Evolutionary conservation across 2,329 filamentous ascomycete species (phyloP).

Genomic region (Didymellaceae sp.): DNA sequence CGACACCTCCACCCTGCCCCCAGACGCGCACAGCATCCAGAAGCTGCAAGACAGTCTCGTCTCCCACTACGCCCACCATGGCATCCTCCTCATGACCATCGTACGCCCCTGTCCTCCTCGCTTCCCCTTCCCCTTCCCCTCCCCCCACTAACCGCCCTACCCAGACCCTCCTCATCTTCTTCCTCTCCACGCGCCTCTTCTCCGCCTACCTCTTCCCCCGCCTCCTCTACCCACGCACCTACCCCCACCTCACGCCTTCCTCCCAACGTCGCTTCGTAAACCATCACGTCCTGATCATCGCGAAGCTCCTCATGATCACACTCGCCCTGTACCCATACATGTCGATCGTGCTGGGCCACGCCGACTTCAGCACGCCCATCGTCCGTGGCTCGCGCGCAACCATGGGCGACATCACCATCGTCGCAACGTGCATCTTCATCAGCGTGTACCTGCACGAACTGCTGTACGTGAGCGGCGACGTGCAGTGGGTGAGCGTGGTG

Average conservation of each 20-base stretch:
- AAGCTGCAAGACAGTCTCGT: background rate
- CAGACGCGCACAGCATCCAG: background rate
- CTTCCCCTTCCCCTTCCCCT: background rate
- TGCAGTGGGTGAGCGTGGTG: background rate
- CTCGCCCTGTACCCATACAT: slow-evolving; percentile 1
- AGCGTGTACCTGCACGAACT: slow-evolving; percentile 1
- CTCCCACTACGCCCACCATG: background rate
- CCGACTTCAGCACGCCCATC: background rate
- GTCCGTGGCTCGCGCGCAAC: background rate
- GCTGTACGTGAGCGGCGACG: background rate
- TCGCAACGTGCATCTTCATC: background rate
- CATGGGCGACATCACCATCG: background rate
- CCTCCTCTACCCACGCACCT: background rate
- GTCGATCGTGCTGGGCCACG: background rate
- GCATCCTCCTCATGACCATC: background rate
- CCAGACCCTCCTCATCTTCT: slow-evolving; percentile 1
- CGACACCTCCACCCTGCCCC: background rate
- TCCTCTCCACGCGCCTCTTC: background rate
- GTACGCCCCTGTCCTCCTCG: background rate
- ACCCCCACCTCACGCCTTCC: no score
- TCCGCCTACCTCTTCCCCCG: background rate
- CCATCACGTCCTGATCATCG: background rate
- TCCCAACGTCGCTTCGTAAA: slow-evolving; percentile 1
- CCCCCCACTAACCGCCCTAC: no score
- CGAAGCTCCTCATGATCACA: background rate